Evolutionary conservation across 257 asterid genomes (phyloP).

Genomic region (Solanum etuberosum): DNA sequence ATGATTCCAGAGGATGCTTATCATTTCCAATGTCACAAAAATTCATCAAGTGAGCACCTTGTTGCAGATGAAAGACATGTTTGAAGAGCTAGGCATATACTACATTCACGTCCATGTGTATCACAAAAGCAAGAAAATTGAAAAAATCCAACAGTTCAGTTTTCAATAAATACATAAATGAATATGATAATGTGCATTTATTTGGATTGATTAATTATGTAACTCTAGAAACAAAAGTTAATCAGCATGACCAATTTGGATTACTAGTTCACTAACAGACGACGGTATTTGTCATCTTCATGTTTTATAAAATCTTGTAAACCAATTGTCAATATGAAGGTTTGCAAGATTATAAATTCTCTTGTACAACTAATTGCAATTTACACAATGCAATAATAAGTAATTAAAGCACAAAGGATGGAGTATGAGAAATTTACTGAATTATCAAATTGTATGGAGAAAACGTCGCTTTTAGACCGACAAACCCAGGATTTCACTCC

Average conservation of each 20-base stretch:
- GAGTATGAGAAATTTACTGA: slow-evolving; percentile 30
- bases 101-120: not conserved
- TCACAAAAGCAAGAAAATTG: not conserved
- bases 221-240: not conserved
- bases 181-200: not conserved
- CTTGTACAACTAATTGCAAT: not conserved
- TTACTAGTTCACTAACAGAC: not conserved
- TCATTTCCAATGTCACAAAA: not conserved
- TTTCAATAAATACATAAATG: not conserved
- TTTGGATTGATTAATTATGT: not conserved
- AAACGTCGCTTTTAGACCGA: slow-evolving; percentile 72
- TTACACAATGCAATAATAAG: not conserved
- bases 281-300: not conserved
- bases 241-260: not conserved
- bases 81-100: not conserved
- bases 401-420: not conserved
- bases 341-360: not conserved
- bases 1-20: not conserved
- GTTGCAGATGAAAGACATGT: not conserved
- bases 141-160: not conserved
- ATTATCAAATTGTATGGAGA: slow-evolving; percentile 45
- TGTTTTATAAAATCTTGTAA: not conserved
- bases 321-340: not conserved
- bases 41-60: not conserved
- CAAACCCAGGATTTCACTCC: slow-evolving; percentile 37